Evolutionary conservation across 140 eudicot species (phyloP).

Genomic region (Senecio squalidus): DNA sequence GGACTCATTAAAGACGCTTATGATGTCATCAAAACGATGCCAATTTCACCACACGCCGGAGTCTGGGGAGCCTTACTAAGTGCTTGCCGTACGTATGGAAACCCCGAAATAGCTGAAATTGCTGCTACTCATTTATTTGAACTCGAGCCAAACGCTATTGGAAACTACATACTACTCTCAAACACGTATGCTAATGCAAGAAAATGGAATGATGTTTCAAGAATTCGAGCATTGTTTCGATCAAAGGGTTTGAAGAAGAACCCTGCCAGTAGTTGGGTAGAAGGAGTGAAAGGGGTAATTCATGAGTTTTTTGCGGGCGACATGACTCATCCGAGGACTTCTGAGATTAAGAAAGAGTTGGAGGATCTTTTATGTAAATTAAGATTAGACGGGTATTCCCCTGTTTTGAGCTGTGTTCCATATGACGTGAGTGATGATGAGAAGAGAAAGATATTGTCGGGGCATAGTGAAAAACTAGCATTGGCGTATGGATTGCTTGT

Average conservation of each 20-base stretch:
- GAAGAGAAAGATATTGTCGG: conserved; percentile 40
- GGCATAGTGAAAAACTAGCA: conserved; percentile 71
- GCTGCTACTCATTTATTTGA: conserved; percentile 53
- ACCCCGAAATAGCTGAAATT: conserved; percentile 53
- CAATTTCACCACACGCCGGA: conserved; percentile 43
- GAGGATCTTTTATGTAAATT: conserved; percentile 36
- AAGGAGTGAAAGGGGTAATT: conserved; percentile 51
- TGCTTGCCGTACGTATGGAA: conserved; percentile 54
- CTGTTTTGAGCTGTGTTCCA: conserved; percentile 38
- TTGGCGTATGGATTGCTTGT: conserved; percentile 50
- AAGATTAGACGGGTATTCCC: conserved; percentile 38
- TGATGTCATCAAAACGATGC: conserved; percentile 41
- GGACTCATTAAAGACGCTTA: conserved; percentile 55
- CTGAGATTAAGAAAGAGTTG: conserved; percentile 34
- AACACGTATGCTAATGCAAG: conserved; percentile 50
- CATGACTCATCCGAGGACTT: conserved; percentile 35
- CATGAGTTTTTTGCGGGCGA: conserved; percentile 61
- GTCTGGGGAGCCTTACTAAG: conserved; percentile 79
- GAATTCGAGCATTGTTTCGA: conserved; percentile 42
- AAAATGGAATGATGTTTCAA: conserved; percentile 52
- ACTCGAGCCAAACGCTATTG: conserved; percentile 54
- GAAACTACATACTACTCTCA: conserved; percentile 54
- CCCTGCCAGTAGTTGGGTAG: conserved; percentile 66
- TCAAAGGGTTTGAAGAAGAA: conserved; percentile 42
- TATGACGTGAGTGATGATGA: conserved; percentile 60